These are phyloP conservation scores for Helianthus tuberosus DNA, from an alignment of 129 eudicot genomes.

Conservation along the genomic window DNA sequence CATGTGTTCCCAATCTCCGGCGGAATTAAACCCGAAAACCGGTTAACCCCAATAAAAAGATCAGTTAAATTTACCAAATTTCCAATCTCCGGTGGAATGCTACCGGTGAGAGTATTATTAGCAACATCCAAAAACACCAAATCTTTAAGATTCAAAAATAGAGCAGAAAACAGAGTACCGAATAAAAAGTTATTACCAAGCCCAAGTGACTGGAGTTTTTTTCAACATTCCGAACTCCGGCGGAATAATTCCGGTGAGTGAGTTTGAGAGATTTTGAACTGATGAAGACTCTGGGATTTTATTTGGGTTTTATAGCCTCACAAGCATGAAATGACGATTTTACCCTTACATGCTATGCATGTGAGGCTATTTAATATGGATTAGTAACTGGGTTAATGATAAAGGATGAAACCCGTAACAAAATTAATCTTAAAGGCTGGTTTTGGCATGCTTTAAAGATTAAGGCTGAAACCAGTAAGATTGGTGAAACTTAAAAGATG, in stretches of 20 bases:
- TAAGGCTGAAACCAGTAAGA: no score
- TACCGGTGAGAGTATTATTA: slow-evolving; percentile 62
- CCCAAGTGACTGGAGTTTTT: slow-evolving; percentile 42
- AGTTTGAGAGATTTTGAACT: slow-evolving; percentile 30
- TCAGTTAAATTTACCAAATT: slow-evolving; percentile 40
- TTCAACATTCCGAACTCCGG: slow-evolving; percentile 44
- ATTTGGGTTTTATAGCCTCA: no score
- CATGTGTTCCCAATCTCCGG: slow-evolving; percentile 49
- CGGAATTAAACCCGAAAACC: slow-evolving; percentile 65
- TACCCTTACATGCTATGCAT: no score
- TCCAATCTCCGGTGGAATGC: slow-evolving; percentile 59
- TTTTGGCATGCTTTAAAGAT: no score
- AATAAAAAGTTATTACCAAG: slow-evolving; percentile 55
- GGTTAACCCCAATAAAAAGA: slow-evolving; percentile 61
- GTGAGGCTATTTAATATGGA: no score
- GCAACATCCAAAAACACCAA: slow-evolving; percentile 59
- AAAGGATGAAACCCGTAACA: no score
- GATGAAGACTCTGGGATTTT: no score
- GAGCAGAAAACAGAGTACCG: slow-evolving; percentile 45
- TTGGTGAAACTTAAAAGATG: no score
- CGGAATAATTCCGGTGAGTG: slow-evolving; percentile 51
- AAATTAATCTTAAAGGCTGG: no score
- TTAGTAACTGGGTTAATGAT: no score
- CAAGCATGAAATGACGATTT: no score
- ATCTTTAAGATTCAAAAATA: slow-evolving; percentile 36